A percentile compares a stretch with the other conserved stretches of the same genome.
Conservation (phyloP, 2,329 filamentous ascomycete genomes). For the Ceratocystis harringtonii region DNA sequence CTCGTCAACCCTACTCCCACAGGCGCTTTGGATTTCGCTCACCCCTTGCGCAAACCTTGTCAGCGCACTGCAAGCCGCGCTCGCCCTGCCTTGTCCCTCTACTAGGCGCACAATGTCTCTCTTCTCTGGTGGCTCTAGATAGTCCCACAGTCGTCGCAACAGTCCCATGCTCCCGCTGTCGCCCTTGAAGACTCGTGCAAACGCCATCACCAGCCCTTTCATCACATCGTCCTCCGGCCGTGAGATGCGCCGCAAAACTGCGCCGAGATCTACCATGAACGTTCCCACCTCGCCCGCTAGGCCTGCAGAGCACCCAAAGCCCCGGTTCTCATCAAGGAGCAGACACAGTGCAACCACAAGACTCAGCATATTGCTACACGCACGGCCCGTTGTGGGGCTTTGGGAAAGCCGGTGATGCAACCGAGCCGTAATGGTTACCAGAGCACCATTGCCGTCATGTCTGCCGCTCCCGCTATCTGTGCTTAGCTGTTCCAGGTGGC, state of each 20-base stretch:
- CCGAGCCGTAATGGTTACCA: not conserved
- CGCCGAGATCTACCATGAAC: conserved; percentile 21
- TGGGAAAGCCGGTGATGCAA: conserved; percentile 10
- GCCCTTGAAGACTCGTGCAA: conserved; percentile 20
- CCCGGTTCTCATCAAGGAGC: conserved; percentile 21
- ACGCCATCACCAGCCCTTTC: conserved; percentile 20
- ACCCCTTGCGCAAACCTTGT: not conserved
- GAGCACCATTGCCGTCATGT: not conserved
- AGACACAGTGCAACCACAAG: conserved; percentile 21
- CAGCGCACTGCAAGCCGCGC: not conserved
- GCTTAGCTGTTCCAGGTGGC: conserved; percentile 8
- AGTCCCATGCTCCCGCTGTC: conserved; percentile 13
- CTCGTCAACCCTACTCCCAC: not conserved
- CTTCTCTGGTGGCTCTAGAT: conserved; percentile 17
- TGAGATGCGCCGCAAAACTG: conserved; percentile 17
- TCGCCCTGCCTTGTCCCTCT: not conserved
- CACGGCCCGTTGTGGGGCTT: not conserved
- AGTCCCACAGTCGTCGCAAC: conserved; percentile 20
- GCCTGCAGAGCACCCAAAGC: conserved; percentile 22
- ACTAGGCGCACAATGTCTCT: not conserved
- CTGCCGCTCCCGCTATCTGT: not conserved
- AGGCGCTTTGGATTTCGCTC: not conserved
- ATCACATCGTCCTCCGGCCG: conserved; percentile 14
- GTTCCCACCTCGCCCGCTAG: conserved; percentile 20
- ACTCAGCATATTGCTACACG: conserved; percentile 14